phyloP scores from a whole-genome alignment of 2,329 filamentous ascomycete species.

The Xylaria sp. region DNA sequence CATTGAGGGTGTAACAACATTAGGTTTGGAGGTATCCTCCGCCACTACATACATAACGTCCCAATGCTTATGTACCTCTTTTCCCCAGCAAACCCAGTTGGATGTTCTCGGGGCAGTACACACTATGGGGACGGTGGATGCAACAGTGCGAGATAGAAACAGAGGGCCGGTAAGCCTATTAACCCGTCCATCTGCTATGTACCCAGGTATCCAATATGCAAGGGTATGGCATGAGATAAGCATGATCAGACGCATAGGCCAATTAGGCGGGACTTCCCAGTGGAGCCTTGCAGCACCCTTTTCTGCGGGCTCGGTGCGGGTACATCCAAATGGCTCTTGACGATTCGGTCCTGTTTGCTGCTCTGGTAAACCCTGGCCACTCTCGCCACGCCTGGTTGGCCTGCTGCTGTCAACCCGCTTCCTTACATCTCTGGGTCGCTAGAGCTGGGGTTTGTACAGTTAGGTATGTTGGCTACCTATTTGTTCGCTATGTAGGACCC shows the following conservation, averaged over 20 bases:
- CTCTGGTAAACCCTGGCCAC: constrained; percentile 8
- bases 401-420: constrained; percentile 17
- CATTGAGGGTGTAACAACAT: not conserved
- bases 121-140: constrained; percentile 28
- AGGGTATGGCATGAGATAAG: constrained; percentile 25
- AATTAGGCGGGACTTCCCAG: constrained; percentile 21
- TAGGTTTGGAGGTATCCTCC: not conserved
- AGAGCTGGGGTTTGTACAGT: constrained; percentile 10
- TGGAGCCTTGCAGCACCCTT: constrained; percentile 14
- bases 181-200: not conserved
- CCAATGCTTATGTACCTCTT: not conserved
- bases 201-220: not conserved
- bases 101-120: constrained; percentile 27
- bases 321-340: constrained; percentile 27
- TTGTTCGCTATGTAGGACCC: not conserved
- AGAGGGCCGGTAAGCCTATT: constrained; percentile 29
- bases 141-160: constrained; percentile 34
- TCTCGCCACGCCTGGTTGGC: constrained; percentile 16
- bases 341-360: constrained; percentile 36
- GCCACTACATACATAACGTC: not conserved
- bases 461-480: constrained; percentile 3
- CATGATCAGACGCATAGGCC: constrained; percentile 31
- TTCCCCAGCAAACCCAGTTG: constrained; percentile 24
- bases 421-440: constrained; percentile 22
- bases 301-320: constrained; percentile 4